Evolutionary conservation across 805 yeast genomes (phyloP).

Genomic region (Cyberlindnera petersonii): DNA sequence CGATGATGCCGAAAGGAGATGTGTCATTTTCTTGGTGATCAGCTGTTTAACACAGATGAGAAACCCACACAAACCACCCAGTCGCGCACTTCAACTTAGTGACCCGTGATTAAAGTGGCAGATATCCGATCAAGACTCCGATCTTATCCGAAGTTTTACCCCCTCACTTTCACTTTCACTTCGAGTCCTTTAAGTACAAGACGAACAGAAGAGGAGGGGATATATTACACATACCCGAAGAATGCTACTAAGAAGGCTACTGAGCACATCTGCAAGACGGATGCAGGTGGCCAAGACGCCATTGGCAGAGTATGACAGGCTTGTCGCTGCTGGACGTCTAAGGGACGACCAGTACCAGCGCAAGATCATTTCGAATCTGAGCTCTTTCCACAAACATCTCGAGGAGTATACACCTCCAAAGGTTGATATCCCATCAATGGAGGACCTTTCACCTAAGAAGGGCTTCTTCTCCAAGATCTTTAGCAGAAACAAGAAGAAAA

Average conservation of each 20-base stretch:
- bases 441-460: constrained; percentile 46
- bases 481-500: constrained; percentile 4
- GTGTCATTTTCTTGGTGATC: no score
- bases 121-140: not conserved
- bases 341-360: constrained; percentile 81
- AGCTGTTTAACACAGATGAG: no score
- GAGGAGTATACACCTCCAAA: constrained; percentile 57
- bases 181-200: no score
- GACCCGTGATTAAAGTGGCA: not conserved
- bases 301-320: constrained; percentile 45
- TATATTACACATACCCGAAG: not conserved
- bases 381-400: constrained; percentile 54
- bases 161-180: no score
- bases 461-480: constrained; percentile 35
- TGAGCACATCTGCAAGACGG: constrained; percentile 8
- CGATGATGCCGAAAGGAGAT: not conserved
- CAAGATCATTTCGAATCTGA: constrained; percentile 58
- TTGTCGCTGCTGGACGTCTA: constrained; percentile 47
- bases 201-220: no score
- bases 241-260: constrained; percentile 9
- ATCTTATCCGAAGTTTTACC: not conserved
- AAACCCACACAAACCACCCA: no score
- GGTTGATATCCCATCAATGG: constrained; percentile 49
- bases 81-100: no score
- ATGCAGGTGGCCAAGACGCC: constrained; percentile 36